Percentiles rank a stretch among this genome's conserved stretches.
phyloP scores from a whole-genome alignment of 176 grass and related monocot species.

The Pontederia paniculata region DNA sequence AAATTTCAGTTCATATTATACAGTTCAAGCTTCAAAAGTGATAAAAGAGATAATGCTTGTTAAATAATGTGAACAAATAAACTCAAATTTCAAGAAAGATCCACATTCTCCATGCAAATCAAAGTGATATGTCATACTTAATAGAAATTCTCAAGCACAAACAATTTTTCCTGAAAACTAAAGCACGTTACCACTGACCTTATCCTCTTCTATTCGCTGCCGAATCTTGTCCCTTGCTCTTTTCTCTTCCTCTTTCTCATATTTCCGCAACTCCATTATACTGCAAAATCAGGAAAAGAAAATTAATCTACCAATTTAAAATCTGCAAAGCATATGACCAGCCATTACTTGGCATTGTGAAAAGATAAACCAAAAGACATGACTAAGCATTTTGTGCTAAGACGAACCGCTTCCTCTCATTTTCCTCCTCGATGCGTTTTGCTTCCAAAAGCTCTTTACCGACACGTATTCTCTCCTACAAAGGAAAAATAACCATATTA shows the following conservation, averaged over 20 bases:
- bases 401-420: constrained; percentile 78
- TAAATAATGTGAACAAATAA: too few species aligned
- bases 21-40: too few species aligned
- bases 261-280: constrained; percentile 67
- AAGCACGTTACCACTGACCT: constrained; percentile 31
- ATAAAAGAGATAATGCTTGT: too few species aligned
- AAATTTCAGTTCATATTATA: too few species aligned
- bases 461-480: constrained; percentile 70
- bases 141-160: neutral
- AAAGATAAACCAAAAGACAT: neutral
- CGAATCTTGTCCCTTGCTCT: constrained; percentile 89
- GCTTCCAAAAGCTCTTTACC: constrained; percentile 97
- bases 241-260: constrained; percentile 94
- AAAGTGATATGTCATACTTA: neutral
- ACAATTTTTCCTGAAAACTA: neutral
- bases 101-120: too few species aligned
- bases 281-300: constrained; percentile 14
- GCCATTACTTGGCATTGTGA: neutral
- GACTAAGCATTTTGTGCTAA: constrained; percentile 2
- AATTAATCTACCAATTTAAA: too few species aligned
- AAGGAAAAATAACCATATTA: neutral
- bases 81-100: neutral
- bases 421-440: constrained; percentile 87
- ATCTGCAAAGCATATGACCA: constrained; percentile 3
- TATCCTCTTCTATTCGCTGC: constrained; percentile 91